Evolutionary conservation across 345 rosid genomes (phyloP).

Genomic region (Eucalyptus marginata): DNA sequence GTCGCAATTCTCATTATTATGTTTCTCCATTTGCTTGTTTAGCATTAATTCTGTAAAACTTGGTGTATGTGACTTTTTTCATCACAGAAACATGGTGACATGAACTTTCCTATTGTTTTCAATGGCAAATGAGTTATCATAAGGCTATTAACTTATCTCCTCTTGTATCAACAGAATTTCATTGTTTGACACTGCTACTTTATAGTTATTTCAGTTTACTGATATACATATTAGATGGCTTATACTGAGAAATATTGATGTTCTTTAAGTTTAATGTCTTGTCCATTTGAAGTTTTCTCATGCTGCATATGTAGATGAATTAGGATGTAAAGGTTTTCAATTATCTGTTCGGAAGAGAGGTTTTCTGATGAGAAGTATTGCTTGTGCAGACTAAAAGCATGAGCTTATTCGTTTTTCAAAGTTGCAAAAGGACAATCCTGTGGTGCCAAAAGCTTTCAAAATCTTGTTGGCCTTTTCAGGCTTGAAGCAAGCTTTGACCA

Average conservation of each 20-base stretch:
- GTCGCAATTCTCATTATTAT: neutral
- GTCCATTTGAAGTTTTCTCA: neutral
- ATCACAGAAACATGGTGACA: neutral
- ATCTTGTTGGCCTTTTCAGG: conserved; percentile 93
- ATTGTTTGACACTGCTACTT: neutral
- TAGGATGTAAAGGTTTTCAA: neutral
- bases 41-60: neutral
- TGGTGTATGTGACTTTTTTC: neutral
- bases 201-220: neutral
- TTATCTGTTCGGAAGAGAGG: neutral
- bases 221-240: neutral
- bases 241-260: neutral
- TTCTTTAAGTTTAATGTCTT: neutral
- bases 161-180: neutral
- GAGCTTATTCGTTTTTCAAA: conserved; percentile 42
- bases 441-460: conserved; percentile 47
- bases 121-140: neutral
- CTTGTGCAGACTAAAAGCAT: conserved; percentile 66
- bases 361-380: conserved; percentile 11
- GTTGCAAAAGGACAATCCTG: neutral
- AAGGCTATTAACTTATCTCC: neutral
- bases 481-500: conserved; percentile 76
- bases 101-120: neutral
- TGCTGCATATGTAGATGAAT: neutral
- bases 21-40: neutral